These are phyloP conservation scores for Cupressus sempervirens DNA, from an alignment of 75 land plant species.

Conservation along the genomic window DNA sequence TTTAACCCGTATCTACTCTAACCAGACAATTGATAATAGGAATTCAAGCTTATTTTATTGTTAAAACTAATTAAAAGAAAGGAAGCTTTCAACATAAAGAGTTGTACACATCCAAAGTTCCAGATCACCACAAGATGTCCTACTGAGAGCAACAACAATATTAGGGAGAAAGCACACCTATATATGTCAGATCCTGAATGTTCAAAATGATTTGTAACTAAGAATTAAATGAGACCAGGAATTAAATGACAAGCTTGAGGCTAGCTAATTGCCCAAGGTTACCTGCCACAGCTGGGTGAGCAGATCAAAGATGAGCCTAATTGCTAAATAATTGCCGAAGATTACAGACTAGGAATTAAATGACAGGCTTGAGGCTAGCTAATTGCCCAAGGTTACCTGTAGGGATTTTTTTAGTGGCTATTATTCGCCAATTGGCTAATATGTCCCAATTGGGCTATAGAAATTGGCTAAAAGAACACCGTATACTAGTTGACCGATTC, in stretches of 20 bases:
- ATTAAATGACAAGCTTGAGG: background rate
- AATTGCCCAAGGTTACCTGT: constrained; percentile 32
- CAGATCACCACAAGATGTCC: no score
- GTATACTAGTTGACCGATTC: no score
- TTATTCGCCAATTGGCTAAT: no score
- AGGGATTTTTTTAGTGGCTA: no score
- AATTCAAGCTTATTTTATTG: background rate
- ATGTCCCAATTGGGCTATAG: no score
- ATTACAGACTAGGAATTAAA: constrained; percentile 21
- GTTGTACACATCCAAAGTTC: background rate
- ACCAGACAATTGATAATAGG: background rate
- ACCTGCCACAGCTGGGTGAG: constrained; percentile 81
- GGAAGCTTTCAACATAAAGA: background rate
- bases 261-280: background rate
- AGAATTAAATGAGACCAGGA: background rate
- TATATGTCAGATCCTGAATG: background rate
- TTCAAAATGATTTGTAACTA: background rate
- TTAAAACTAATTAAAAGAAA: background rate
- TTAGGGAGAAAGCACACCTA: background rate
- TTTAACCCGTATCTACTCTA: background rate
- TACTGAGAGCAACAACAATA: background rate
- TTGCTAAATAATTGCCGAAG: constrained; percentile 21
- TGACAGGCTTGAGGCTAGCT: background rate
- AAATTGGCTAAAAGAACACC: no score
- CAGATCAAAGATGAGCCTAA: constrained; percentile 96